These are phyloP conservation scores for Dactylellina haptotyla DNA, from an alignment of 2,329 filamentous ascomycete species.

Conservation along the genomic window DNA sequence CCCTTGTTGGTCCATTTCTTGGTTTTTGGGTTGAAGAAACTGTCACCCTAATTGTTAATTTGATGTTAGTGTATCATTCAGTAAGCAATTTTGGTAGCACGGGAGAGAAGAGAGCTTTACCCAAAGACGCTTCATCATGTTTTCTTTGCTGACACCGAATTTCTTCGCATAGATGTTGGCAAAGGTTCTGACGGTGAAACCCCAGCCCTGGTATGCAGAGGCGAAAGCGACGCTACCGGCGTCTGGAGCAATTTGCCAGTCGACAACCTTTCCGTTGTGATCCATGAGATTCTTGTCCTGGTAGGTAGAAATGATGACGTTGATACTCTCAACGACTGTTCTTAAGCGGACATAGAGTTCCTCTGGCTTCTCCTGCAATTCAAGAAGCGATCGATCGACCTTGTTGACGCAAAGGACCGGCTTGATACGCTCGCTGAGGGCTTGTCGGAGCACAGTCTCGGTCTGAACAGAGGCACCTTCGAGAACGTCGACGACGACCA, in stretches of 20 bases:
- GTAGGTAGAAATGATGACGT: slow-evolving; percentile 99
- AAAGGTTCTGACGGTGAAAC: slow-evolving; percentile 99
- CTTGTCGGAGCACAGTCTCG: slow-evolving; percentile 98
- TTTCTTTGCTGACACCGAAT: slow-evolving; percentile 99
- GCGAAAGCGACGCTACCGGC: slow-evolving; percentile 98
- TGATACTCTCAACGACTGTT: slow-evolving; percentile 99
- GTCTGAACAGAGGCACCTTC: slow-evolving; percentile 99
- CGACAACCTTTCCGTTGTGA: no score
- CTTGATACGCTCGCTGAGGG: slow-evolving; percentile 99
- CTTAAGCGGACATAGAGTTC: slow-evolving; percentile 99
- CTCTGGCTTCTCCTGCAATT: slow-evolving; percentile 98
- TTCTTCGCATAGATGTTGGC: slow-evolving; percentile 97
- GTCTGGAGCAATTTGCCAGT: slow-evolving; percentile 98
- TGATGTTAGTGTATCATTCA: not conserved
- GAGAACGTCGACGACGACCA: slow-evolving; percentile 99
- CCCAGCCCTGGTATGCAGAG: slow-evolving; percentile 99
- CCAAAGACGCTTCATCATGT: slow-evolving; percentile 99
- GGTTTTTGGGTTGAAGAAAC: slow-evolving; percentile 99
- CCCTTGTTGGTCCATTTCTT: slow-evolving; percentile 99
- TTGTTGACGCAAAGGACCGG: slow-evolving; percentile 99
- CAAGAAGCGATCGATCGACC: slow-evolving; percentile 98
- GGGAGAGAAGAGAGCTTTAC: slow-evolving; percentile 63
- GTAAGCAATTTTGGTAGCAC: no score
- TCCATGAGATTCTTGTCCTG: slow-evolving; percentile 92
- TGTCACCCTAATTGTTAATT: slow-evolving; percentile 75